Evolutionary conservation across 78 protist genomes (phyloP).

Genomic region (Emiliania huxleyi): DNA sequence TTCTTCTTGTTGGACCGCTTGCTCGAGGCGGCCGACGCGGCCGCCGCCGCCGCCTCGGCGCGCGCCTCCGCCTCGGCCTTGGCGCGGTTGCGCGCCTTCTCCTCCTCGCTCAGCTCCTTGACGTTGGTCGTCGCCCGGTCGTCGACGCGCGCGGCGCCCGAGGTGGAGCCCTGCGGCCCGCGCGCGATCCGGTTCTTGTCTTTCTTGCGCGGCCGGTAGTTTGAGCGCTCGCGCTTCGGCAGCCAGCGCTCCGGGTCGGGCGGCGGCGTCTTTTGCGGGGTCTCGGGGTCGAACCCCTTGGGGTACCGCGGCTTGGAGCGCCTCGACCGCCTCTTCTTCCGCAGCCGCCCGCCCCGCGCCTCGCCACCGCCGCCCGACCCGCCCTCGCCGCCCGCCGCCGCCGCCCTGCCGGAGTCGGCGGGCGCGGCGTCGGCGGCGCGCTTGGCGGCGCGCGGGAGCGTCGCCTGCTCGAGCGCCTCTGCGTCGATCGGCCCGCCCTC

Average conservation of each 20-base stretch:
- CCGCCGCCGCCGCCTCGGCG: background rate
- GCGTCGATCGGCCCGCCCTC: background rate
- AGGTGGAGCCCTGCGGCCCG: background rate
- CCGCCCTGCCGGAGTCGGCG: background rate
- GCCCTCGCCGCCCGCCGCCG: too few relatives aligned
- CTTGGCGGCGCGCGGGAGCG: background rate
- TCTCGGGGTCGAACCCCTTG: conserved; percentile 21
- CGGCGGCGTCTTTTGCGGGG: background rate
- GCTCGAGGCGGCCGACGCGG: background rate
- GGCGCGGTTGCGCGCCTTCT: background rate
- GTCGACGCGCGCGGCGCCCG: background rate
- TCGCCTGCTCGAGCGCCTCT: background rate
- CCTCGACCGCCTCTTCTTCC: background rate
- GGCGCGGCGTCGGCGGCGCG: background rate
- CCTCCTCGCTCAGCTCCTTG: background rate
- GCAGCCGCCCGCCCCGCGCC: too few relatives aligned
- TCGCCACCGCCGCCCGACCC: too few relatives aligned
- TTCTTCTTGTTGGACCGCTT: background rate
- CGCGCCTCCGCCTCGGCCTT: background rate
- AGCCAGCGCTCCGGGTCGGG: conserved; percentile 28
- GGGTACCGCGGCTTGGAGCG: background rate
- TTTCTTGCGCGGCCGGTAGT: background rate
- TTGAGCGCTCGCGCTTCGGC: conserved; percentile 13
- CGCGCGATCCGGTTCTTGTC: background rate
- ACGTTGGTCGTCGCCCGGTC: background rate